Conservation (phyloP, 208 protist species). For the Acanthamoeba healyi region DNA sequence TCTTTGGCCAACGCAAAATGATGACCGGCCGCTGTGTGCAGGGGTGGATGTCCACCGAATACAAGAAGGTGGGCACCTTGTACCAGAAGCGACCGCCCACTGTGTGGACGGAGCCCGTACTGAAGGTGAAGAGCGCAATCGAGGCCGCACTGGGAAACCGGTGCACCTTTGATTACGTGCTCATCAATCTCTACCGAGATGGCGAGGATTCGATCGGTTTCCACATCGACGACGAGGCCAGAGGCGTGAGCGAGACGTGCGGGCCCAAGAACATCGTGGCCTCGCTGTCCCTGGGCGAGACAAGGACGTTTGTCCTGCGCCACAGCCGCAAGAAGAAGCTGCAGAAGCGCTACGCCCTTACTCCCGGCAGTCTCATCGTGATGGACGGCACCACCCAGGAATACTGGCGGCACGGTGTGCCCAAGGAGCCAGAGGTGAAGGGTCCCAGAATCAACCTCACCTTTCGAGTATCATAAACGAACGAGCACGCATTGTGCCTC, state of each 20-base stretch:
- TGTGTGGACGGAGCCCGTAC: constrained; percentile 8
- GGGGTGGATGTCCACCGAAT: constrained; percentile 47
- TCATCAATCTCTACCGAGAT: constrained; percentile 57
- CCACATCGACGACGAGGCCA: constrained; percentile 33
- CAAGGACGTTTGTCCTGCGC: background rate
- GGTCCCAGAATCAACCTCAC: constrained; percentile 28
- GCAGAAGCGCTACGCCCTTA: background rate
- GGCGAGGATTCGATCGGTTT: constrained; percentile 46
- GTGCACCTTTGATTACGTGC: constrained; percentile 59
- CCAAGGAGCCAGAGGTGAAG: constrained; percentile 29
- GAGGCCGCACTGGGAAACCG: constrained; percentile 45
- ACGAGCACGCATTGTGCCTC: background rate
- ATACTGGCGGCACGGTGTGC: constrained; percentile 20
- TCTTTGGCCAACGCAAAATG: background rate
- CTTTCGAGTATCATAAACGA: constrained; percentile 38
- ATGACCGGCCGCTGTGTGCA: background rate
- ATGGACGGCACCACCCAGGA: constrained; percentile 66
- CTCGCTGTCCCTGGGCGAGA: constrained; percentile 24
- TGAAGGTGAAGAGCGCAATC: constrained; percentile 54
- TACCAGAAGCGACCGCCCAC: constrained; percentile 53
- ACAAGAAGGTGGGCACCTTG: constrained; percentile 40
- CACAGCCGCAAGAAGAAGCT: constrained; percentile 45
- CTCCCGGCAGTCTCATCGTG: background rate
- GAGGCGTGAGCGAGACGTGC: background rate
- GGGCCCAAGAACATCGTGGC: constrained; percentile 58